Percentiles rank a stretch among this genome's conserved stretches.
Evolutionary conservation across 2,329 filamentous ascomycete genomes (phyloP).

Genomic region (Nemania sp.): DNA sequence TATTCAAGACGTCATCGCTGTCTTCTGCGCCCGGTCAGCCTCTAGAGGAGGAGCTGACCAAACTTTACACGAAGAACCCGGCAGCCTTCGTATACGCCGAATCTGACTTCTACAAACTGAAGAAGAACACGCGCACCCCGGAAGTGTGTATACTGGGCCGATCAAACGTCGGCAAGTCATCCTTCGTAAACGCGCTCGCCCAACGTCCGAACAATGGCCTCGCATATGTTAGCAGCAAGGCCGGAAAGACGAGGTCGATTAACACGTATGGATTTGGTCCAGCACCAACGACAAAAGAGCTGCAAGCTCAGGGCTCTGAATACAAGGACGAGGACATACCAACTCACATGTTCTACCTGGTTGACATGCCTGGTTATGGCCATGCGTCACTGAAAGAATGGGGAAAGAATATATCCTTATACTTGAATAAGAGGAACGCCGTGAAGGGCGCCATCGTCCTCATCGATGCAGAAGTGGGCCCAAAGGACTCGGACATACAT

Average conservation of each 20-base stretch:
- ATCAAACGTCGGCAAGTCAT: conserved; percentile 90
- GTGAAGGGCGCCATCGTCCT: conserved; percentile 66
- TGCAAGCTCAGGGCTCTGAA: conserved; percentile 40
- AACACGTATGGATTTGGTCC: conserved; percentile 68
- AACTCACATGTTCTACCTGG: conserved; percentile 60
- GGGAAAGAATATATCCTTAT: conserved; percentile 65
- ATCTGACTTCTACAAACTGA: conserved; percentile 59
- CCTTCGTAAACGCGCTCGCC: conserved; percentile 85
- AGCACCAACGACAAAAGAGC: conserved; percentile 44
- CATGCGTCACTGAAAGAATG: conserved; percentile 60
- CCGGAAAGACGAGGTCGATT: conserved; percentile 66
- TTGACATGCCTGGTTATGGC: conserved; percentile 66
- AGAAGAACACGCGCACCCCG: conserved; percentile 63
- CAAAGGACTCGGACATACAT: conserved; percentile 62
- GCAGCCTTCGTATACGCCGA: conserved; percentile 47
- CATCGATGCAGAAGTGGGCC: conserved; percentile 64
- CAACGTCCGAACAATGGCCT: conserved; percentile 62
- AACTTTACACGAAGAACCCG: conserved; percentile 46
- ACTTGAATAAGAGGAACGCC: conserved; percentile 60
- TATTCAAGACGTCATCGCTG: conserved; percentile 50
- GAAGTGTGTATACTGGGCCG: conserved; percentile 84
- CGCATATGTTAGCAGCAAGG: conserved; percentile 63
- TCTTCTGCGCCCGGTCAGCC: conserved; percentile 39
- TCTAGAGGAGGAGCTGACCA: conserved; percentile 43
- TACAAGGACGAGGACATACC: conserved; percentile 56